phyloP scores from a whole-genome alignment of 2,329 filamentous ascomycete species.

The Sporothrix protearum region DNA sequence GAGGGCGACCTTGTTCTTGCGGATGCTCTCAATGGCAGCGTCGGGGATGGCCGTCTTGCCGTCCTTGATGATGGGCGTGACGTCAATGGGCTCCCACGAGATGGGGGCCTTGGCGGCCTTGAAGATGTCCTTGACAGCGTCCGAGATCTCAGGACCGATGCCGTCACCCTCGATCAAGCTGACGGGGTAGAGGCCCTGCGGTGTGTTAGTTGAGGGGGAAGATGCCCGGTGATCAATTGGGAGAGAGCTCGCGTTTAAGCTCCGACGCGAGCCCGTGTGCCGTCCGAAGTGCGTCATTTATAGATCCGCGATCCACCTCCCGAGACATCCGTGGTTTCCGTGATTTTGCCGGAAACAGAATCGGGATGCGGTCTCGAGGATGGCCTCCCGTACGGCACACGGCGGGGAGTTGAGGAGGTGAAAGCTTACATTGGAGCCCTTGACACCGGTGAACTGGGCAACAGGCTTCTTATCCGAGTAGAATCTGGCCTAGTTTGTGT shows the following conservation, averaged over 20 bases:
- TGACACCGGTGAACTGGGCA: conserved; percentile 89
- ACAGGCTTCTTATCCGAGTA: conserved; percentile 67
- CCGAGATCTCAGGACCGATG: conserved; percentile 95
- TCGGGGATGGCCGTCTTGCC: conserved; percentile 94
- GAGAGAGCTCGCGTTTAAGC: background rate
- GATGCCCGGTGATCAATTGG: background rate
- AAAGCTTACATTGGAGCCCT: conserved; percentile 73
- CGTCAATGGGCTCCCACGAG: conserved; percentile 95
- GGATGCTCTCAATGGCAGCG: conserved; percentile 87
- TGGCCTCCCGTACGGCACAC: background rate
- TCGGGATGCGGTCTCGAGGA: background rate
- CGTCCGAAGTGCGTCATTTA: conserved; percentile 42
- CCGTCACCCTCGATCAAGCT: conserved; percentile 98
- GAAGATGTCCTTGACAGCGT: conserved; percentile 99
- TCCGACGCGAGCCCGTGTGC: background rate
- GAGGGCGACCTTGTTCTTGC: conserved; percentile 92
- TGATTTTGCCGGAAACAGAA: background rate
- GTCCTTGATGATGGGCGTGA: conserved; percentile 88
- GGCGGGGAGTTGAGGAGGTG: background rate
- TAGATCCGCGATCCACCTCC: conserved; percentile 13
- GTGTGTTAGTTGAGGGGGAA: background rate
- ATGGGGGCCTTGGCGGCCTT: conserved; percentile 89
- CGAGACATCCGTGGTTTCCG: conserved; percentile 8
- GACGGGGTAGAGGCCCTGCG: conserved; percentile 88
- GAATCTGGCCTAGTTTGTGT: conserved; percentile 44